A percentile compares a stretch with the other conserved stretches of the same genome.
Evolutionary conservation across 306 rosid species (phyloP).

Genomic region (Vachellia collinsii): DNA sequence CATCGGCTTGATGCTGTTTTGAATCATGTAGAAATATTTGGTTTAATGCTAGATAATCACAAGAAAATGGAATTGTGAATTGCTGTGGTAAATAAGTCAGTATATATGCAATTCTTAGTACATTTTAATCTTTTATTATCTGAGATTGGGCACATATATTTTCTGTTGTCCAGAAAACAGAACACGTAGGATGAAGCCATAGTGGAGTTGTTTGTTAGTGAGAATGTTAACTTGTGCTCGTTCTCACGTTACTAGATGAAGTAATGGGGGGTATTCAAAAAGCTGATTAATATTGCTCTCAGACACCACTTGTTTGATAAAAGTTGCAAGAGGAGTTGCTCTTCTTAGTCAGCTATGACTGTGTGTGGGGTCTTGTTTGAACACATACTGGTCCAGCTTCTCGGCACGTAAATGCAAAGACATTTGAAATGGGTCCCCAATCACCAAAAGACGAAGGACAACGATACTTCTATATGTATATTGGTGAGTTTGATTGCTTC

Average conservation of each 20-base stretch:
- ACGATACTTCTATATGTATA: not conserved
- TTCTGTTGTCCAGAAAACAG: not conserved
- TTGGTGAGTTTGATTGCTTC: constrained; percentile 1
- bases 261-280: constrained; percentile 20
- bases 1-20: not conserved
- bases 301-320: constrained; percentile 7
- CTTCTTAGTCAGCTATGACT: constrained; percentile 40
- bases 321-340: constrained; percentile 31
- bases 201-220: not conserved
- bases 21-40: constrained; percentile 12
- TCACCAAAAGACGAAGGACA: not conserved
- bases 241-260: constrained; percentile 35
- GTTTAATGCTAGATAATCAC: not conserved
- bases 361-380: constrained; percentile 32
- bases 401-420: constrained; percentile 16
- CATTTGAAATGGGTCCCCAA: constrained; percentile 31
- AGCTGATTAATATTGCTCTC: constrained; percentile 8
- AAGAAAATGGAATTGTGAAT: not conserved
- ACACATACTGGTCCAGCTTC: constrained; percentile 18
- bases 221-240: constrained; percentile 1
- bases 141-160: not conserved
- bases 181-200: not conserved
- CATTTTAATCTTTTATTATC: not conserved
- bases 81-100: not conserved
- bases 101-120: not conserved